A percentile compares a stretch with the other conserved stretches of the same genome.
Conservation (phyloP, 2,329 filamentous ascomycete genomes). For the Apiospora saccharicola region DNA sequence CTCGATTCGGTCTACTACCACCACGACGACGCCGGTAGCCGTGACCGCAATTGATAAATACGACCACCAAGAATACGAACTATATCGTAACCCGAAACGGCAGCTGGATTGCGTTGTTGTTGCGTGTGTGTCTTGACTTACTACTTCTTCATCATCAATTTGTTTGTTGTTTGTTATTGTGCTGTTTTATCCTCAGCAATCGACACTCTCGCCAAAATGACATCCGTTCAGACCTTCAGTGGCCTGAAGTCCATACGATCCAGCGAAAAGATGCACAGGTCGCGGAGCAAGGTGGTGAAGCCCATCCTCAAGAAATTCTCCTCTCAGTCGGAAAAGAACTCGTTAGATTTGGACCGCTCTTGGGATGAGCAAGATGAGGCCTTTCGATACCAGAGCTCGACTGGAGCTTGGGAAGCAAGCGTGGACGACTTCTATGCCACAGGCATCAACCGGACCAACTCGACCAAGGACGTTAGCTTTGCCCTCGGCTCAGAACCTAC, state of each 20-base stretch:
- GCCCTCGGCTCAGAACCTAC: conserved; percentile 45
- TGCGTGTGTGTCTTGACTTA: conserved; percentile 24
- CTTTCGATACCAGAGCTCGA: conserved; percentile 37
- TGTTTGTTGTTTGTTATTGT: background rate
- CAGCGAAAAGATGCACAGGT: conserved; percentile 50
- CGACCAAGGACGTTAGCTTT: conserved; percentile 55
- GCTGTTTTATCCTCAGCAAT: background rate
- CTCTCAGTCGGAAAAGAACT: conserved; percentile 66
- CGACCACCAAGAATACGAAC: background rate
- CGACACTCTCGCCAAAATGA: conserved; percentile 35
- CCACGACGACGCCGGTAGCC: conserved; percentile 13
- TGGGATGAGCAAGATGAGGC: conserved; percentile 62
- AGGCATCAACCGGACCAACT: conserved; percentile 34
- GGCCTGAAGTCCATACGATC: conserved; percentile 37
- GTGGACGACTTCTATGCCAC: background rate
- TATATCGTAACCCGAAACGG: background rate
- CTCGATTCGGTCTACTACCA: conserved; percentile 1
- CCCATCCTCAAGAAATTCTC: conserved; percentile 67
- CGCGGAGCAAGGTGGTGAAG: conserved; percentile 61
- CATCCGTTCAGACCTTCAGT: conserved; percentile 44
- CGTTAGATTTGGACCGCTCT: conserved; percentile 66
- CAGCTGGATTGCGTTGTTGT: conserved; percentile 19
- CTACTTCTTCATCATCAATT: background rate
- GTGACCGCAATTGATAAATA: background rate
- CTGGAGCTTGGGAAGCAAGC: conserved; percentile 17